Conservation (phyloP, 179 eudicot species). For the Gypsophila paniculata region DNA sequence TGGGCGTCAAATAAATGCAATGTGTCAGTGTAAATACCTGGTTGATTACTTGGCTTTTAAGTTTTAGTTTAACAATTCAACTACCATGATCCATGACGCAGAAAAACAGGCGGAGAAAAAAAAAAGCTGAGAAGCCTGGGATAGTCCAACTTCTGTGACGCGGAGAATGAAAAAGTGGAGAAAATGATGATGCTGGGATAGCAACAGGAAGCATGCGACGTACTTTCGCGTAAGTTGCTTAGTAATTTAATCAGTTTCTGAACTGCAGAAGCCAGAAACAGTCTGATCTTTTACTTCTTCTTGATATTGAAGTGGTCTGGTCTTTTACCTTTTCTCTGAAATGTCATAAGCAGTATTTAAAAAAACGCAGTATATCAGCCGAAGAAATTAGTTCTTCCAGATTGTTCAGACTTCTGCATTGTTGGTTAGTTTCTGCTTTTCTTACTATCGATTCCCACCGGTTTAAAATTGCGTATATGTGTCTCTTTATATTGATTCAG, state of each 20-base stretch:
- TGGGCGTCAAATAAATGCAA: background rate
- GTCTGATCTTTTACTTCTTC: background rate
- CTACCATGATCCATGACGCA: background rate
- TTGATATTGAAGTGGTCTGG: background rate
- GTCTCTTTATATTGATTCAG: background rate
- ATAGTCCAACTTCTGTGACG: background rate
- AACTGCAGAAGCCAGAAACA: background rate
- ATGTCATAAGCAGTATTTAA: background rate
- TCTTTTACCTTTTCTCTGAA: background rate
- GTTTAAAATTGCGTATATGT: no score
- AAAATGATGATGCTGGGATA: background rate
- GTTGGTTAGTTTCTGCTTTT: conserved; percentile 6
- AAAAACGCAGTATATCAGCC: background rate
- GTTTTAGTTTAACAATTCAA: background rate
- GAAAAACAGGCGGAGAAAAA: background rate
- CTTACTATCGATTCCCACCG: background rate
- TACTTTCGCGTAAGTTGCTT: background rate
- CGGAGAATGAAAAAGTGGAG: background rate
- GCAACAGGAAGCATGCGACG: background rate
- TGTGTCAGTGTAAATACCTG: background rate
- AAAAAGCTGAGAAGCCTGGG: background rate
- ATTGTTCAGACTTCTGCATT: background rate
- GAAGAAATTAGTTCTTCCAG: background rate
- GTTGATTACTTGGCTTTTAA: background rate
- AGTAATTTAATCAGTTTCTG: background rate